Evolutionary conservation across 306 rosid genomes (phyloP).

Genomic region (apple (Malus domestica)): DNA sequence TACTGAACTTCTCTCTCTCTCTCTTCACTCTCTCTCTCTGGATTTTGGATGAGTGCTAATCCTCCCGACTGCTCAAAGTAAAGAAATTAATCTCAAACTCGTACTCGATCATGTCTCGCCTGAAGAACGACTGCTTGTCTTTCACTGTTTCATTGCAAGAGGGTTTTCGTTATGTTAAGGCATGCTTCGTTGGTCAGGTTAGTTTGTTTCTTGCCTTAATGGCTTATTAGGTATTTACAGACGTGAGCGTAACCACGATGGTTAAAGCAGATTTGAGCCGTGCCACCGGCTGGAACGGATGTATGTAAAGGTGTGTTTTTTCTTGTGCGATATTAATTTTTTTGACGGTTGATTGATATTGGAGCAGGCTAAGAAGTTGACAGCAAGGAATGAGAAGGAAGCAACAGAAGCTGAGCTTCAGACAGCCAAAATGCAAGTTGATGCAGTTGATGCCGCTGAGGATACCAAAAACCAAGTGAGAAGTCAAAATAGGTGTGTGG

Average conservation of each 20-base stretch:
- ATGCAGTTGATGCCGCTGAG: slow-evolving; percentile 39
- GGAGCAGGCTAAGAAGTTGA: slow-evolving; percentile 27
- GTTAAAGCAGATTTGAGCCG: too few relatives aligned
- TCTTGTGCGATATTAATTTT: too few relatives aligned
- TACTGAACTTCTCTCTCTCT: too few relatives aligned
- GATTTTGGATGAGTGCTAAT: too few relatives aligned
- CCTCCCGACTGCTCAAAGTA: too few relatives aligned
- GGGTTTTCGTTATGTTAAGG: slow-evolving; percentile 23
- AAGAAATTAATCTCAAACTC: neutral
- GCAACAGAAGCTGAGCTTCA: slow-evolving; percentile 28
- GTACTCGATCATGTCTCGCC: neutral
- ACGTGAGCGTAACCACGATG: too few relatives aligned
- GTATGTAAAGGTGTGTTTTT: too few relatives aligned
- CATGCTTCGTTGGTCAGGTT: slow-evolving; percentile 35
- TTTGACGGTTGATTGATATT: neutral
- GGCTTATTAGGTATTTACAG: too few relatives aligned
- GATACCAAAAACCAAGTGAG: slow-evolving; percentile 14
- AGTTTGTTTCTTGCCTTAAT: neutral
- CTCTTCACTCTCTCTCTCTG: too few relatives aligned
- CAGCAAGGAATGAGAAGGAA: slow-evolving; percentile 36
- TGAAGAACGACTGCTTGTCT: slow-evolving; percentile 16
- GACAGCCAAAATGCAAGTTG: slow-evolving; percentile 38
- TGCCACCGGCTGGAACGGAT: too few relatives aligned
- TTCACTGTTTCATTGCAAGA: slow-evolving; percentile 21
- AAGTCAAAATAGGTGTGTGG: too few relatives aligned